Evolutionary conservation across 1,139 yeast species (phyloP), one percentile per base, ranked within the genome.

Genomic region (Petasospora rhodanensis): DNA sequence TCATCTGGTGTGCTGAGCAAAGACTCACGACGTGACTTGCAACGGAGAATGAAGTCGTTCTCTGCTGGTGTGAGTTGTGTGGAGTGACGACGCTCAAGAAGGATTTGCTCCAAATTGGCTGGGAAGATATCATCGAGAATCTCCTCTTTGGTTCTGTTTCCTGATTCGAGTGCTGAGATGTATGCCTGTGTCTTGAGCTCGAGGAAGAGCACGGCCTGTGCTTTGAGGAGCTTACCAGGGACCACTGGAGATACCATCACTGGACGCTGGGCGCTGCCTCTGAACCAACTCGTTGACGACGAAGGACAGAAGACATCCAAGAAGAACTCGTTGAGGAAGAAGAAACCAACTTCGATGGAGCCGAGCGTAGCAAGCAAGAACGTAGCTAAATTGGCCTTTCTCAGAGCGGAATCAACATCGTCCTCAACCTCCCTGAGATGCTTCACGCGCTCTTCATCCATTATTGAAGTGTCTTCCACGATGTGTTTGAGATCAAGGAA

Each of bases 111-210:
- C 47, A 87, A 54, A 47, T 79, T 70, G 6, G 66, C 66, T 0
- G 95, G 93, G 46, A 91, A 81, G 31, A 89, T 70, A 49, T 79
- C 86, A 41, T 84, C 79, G 42, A 89, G 61, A 8, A 86, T 73
- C 34, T 82, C 91, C 40, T 70, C 70, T 46, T 77, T 70, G 3
- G 85, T 68, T 28, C 46, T 34, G 20, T 35, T 87, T 8, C 77
- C 79, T 6, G 84, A 79, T 47, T 81, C 85, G 43, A 89, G 61
- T 0, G 95, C 95, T 0, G 96, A 80, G 17, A 91, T 87, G 52
- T 79, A 91, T 0, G 96, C 96, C 58, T 91, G 98, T 0, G 98
- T 91, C 55, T 91, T 91, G 52, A 91, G 67, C 49, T 91, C 96
- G 33, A 91, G 66, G 49, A 71, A 86, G 35, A 91, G 60, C 3